Conservation (phyloP, 202 grass and related monocot species). For the Tripidium arundinaceum region DNA sequence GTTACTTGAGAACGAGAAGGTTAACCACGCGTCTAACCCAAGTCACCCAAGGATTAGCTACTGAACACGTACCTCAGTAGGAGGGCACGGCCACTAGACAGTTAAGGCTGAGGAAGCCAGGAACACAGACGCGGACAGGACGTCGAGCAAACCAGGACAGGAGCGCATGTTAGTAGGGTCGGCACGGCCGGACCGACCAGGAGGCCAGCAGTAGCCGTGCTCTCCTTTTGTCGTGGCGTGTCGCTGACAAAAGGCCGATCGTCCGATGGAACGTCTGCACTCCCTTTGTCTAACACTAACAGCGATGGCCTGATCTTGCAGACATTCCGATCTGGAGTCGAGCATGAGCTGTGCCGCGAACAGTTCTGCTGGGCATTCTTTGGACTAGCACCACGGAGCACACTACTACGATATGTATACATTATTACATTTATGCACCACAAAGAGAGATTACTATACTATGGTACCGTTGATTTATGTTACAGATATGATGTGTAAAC, state of each 20-base stretch:
- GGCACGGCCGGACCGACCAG: neutral
- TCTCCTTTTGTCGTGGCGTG: constrained; percentile 5
- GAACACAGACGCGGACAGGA: constrained; percentile 20
- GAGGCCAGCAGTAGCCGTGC: neutral
- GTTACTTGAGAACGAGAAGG: constrained; percentile 17
- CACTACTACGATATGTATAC: neutral
- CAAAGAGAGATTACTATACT: too few species aligned
- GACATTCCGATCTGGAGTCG: neutral
- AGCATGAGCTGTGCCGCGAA: neutral
- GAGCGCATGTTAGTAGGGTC: constrained; percentile 43
- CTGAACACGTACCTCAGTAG: neutral
- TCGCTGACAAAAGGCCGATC: neutral
- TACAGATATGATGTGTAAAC: too few species aligned
- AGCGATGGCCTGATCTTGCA: neutral
- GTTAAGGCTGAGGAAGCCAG: neutral
- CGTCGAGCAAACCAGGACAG: constrained; percentile 18
- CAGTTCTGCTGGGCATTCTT: neutral
- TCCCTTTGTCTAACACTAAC: neutral
- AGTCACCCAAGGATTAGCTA: neutral
- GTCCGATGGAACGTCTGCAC: neutral
- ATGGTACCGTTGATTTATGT: too few species aligned
- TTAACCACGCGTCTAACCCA: neutral
- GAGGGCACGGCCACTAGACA: neutral
- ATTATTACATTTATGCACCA: too few species aligned
- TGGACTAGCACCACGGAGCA: neutral